Percentiles rank a stretch among this genome's conserved stretches.
These are phyloP conservation scores for Tieghemostelium lacteum DNA, from an alignment of 78 protist genomes.

Conservation along the genomic window DNA sequence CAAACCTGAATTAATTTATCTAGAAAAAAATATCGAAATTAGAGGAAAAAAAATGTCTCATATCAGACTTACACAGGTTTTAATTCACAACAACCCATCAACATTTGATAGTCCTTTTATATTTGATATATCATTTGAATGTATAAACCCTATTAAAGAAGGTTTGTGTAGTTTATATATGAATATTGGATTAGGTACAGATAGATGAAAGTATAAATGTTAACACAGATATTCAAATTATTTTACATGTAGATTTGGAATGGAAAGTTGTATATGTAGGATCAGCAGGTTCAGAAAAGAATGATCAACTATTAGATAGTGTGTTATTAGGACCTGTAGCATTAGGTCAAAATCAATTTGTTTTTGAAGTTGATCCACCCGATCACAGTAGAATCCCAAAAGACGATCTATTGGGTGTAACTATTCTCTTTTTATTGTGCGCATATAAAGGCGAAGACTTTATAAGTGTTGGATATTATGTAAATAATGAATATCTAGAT, in stretches of 20 bases:
- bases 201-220: neutral
- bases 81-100: slow-evolving; percentile 69
- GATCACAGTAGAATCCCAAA: slow-evolving; percentile 64
- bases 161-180: neutral
- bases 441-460: slow-evolving; percentile 76
- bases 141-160: slow-evolving; percentile 52
- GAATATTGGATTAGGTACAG: neutral
- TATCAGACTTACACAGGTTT: slow-evolving; percentile 52
- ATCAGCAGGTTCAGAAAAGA: slow-evolving; percentile 67
- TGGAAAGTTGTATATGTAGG: slow-evolving; percentile 81
- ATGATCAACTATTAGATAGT: slow-evolving; percentile 80
- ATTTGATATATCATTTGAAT: slow-evolving; percentile 75
- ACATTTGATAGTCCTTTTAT: slow-evolving; percentile 46
- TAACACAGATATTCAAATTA: neutral
- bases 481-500: slow-evolving; percentile 54
- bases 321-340: slow-evolving; percentile 67
- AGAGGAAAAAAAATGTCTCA: slow-evolving; percentile 23
- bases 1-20: too few species aligned
- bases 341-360: slow-evolving; percentile 66
- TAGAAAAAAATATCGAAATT: neutral
- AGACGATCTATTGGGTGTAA: slow-evolving; percentile 79
- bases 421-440: slow-evolving; percentile 69
- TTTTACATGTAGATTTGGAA: slow-evolving; percentile 53
- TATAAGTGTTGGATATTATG: slow-evolving; percentile 78
- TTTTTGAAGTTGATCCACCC: slow-evolving; percentile 78